Percentiles rank a stretch among this genome's conserved stretches.
Evolutionary conservation across 2,329 filamentous ascomycete species (phyloP).

Genomic region (Colletotrichum navitas): DNA sequence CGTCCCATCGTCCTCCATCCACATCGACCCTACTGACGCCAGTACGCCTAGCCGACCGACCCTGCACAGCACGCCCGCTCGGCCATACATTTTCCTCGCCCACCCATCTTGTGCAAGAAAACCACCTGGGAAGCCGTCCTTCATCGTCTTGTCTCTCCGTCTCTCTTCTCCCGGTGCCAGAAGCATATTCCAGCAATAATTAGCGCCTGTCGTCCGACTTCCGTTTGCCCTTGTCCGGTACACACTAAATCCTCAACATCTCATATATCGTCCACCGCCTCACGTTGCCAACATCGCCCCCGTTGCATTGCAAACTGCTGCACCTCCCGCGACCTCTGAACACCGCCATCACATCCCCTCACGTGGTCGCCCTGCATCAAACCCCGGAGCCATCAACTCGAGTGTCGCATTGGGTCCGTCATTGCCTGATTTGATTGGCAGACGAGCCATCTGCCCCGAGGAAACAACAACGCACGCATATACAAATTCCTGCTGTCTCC

Average conservation of each 20-base stretch:
- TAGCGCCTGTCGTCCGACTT: constrained; percentile 8
- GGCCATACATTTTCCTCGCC: constrained; percentile 37
- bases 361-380: constrained; percentile 36
- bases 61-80: constrained; percentile 6
- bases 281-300: background rate
- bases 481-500: constrained; percentile 34
- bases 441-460: constrained; percentile 32
- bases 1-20: constrained; percentile 3
- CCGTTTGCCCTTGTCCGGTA: constrained; percentile 20
- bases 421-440: constrained; percentile 33
- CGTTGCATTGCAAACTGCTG: constrained; percentile 20
- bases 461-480: constrained; percentile 42
- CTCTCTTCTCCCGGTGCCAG: constrained; percentile 3
- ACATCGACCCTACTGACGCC: constrained; percentile 1
- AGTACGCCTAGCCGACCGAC: background rate
- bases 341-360: constrained; percentile 32
- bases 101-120: constrained; percentile 33
- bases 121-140: constrained; percentile 22
- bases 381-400: constrained; percentile 17
- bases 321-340: constrained; percentile 13
- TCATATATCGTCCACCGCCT: constrained; percentile 40
- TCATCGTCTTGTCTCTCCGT: constrained; percentile 22
- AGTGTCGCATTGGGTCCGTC: constrained; percentile 36
- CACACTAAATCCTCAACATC: constrained; percentile 12
- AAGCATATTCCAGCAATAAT: constrained; percentile 3